A percentile compares a stretch with the other conserved stretches of the same genome.
These are phyloP conservation scores for Nicotiana paniculata DNA, from an alignment of 257 asterid genomes.

Conservation along the genomic window DNA sequence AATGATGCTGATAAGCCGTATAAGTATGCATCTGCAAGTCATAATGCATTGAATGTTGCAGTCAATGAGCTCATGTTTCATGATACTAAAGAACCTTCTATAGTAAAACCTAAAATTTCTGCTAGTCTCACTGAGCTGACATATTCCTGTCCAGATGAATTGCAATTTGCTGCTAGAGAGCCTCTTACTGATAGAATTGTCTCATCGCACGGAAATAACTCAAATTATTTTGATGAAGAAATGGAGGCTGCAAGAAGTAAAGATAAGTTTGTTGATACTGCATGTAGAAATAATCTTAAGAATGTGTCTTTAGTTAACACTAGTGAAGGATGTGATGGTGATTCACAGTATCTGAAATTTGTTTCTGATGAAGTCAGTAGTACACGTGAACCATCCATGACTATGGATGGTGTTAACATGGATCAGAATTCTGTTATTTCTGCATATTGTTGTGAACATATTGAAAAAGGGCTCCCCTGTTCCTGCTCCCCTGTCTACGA, in stretches of 20 bases:
- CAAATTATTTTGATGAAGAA: constrained; percentile 5
- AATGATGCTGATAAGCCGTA: constrained; percentile 20
- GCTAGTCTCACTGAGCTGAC: background rate
- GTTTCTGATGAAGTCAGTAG: background rate
- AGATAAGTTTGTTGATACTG: constrained; percentile 9
- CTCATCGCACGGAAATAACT: constrained; percentile 9
- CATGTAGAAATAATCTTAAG: background rate
- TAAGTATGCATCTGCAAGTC: constrained; percentile 6
- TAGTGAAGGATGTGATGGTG: background rate
- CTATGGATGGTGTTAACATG: background rate
- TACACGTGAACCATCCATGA: constrained; percentile 2
- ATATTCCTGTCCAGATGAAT: constrained; percentile 1
- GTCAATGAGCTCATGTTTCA: constrained; percentile 9
- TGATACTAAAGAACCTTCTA: constrained; percentile 25
- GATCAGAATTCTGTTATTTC: background rate
- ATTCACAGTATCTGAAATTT: background rate
- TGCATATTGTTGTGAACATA: constrained; percentile 13
- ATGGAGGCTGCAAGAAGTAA: constrained; percentile 1
- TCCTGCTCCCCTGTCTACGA: constrained; percentile 8
- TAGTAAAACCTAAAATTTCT: constrained; percentile 4
- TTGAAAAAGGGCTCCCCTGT: constrained; percentile 12
- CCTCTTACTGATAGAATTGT: constrained; percentile 12
- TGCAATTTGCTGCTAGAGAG: background rate
- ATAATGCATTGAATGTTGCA: constrained; percentile 14
- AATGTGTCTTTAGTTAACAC: background rate